Base-by-base conservation (phyloP, 1,284 basidiomycete species). In the Xerocomus nothofagi region DNA sequence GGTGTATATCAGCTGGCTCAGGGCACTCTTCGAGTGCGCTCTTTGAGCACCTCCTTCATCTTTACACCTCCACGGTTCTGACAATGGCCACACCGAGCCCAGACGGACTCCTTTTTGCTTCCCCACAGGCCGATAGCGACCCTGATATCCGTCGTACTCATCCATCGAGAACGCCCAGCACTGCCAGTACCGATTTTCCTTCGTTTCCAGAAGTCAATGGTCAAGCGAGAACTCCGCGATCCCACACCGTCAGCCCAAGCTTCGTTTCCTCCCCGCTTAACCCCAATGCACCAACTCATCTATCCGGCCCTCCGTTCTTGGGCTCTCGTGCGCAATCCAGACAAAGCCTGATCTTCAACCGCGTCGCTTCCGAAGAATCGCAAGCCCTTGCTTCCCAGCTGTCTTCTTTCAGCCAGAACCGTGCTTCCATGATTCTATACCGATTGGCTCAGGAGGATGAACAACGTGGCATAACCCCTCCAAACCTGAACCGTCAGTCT, bases 371-470 rank as follows among this genome's bases (percentile, higher is more conserved):
- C 6, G 78, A 80, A 40, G 77, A 80, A 39, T 69, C 73, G 0
- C 73, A 76, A 23, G 71, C 69, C 0, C 70, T 78, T 37, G 56
- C 68, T 9, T 36, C 57, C 46, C 45, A 57, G n/a, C 40, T 32
- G 29, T 3, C 46, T 21, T 45, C 57, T 29, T 37, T 50, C 20
- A 39, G 41, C 10, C 44, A 51, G 1, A 58, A 63, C 29, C 67
- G 77, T 39, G 81, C 81, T 2, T 82, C 81, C 39, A 86, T 87
- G 84, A 71, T 87, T 33, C 73, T 87, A 44, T 87, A 86, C 63
- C 77, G 82, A 12, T 71, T 87, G 18, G 79, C 82, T 0, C 65
- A 69, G 14, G 74, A 73, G 38, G 71, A 74, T 39, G 65, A 72
- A 30, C 49, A 60, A 33, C 63, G 61, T 6, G 27, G 47, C 6